Base-by-base conservation (phyloP, 257 asterid species). In the Coffea eugenioides region DNA sequence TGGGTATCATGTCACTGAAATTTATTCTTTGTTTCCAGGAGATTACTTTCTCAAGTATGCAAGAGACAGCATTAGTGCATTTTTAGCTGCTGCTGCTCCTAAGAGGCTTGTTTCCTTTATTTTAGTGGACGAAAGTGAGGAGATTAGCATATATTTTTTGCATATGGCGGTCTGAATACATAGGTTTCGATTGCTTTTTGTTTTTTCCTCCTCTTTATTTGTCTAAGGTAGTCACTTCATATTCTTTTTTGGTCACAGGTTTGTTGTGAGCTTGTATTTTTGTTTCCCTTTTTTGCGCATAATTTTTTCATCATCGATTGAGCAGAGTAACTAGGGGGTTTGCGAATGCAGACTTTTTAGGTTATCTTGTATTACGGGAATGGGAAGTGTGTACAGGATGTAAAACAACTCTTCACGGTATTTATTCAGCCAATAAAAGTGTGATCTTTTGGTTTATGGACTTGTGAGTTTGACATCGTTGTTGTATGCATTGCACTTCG, bases 81-180 rank as follows among this genome's bases (percentile, higher is more conserved):
- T 90, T 90, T 90, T 85, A 87, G 89, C 91, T 88, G 91, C 90
- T 91, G 85, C 89, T 90, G 89, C 84, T 85, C 91, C 88, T 83
- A 41, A 56, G 84, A 77, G 86, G 83, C 80, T 79, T 77, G 75
- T 76, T 82, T 74, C 82, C 76, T 20, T 82, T 52, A 80, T 78
- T 70, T 79, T 62, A 82, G 69, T 76, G 77, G 71, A 75, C 65
- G 36, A 39, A 13, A 71, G 81, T 27, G 74, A 79, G 90, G 80
- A 51, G 82, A 69, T 74, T 62, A 18, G 73, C 84, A 46, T 54
- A 67, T 62, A 64, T 57, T 81, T 48, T 68, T 85, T 82, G 79
- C 83, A 67, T 84, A 25, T 57, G 71, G 77, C 85, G 83, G 83
- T 79, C 83, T 84, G 82, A 82, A 76, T 69, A 67, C 88, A 64